Base-by-base conservation (phyloP, 176 grass and related monocot genomes). In the Rhynchospora breviuscula region DNA sequence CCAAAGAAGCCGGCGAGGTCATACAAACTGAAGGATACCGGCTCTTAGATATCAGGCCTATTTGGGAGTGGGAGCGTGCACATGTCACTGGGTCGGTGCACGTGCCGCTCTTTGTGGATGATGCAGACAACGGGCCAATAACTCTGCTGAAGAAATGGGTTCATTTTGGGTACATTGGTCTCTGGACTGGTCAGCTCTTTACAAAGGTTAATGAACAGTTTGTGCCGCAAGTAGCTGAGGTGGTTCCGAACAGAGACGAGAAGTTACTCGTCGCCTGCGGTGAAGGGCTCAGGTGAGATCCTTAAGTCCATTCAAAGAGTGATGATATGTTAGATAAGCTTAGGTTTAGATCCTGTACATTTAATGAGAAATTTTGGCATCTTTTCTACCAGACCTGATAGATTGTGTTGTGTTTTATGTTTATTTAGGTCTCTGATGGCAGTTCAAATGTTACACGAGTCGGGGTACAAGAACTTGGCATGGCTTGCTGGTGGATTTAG, bases 81-180 rank as follows among this genome's bases (percentile, higher is more conserved):
- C 78, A 79, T 12, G 93, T 99, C 22, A 66, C 74, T 18, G 88
- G 86, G n/a, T 90, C 91, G 5, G 56, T 80, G 6, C 96, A 99
- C 59, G 88, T 88, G 13, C 83, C 93, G 18, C 87, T 99, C 25
- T 99, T 93, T 84, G 87, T 92, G 3, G 89, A 56, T 10, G 96
- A 99, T 70, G 82, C 80, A 11, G 89, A 92, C 78, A 85, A 82
- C 79, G 57, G 88, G 23, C 86, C 83, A 33, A 31, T 93, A 53
- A 99, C 93, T 58, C 86, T 99, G 67, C 93, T 99, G 8, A 99
- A 93, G 85, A 95, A 93, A 88, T 95, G 96, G 96, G 93, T 99
- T 26, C 96, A 99, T 87, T 87, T 99, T 18, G 91, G 91, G 33
- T 95, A 95, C 83, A 89, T 99, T 77, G 93, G 96, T 22, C 86